Evolutionary conservation across 345 rosid species (phyloP), one percentile per base, ranked within the genome.

Genomic region (Luvunga scandens): DNA sequence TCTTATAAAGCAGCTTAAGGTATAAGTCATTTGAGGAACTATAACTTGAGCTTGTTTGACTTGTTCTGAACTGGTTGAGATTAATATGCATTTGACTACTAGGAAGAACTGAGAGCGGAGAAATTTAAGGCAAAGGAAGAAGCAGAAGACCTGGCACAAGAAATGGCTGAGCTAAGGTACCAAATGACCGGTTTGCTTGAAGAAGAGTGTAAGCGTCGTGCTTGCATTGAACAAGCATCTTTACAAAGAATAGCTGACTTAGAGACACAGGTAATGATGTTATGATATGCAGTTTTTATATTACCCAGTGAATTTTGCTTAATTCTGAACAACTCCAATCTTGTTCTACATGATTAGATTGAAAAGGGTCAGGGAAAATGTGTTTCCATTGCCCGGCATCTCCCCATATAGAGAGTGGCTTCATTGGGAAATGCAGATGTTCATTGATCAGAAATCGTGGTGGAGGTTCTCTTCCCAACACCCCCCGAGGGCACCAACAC

Each of bases 111-210:
- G 84, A 89, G 85, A 83, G 87, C 85, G 77, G 94, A 93, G 82
- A 93, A 89, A 81, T 83, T 87, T 75, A 93, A 88, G 78, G 89
- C 97, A 56, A 92, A 91, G 86, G 99, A 95, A 83, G 98, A 95
- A 84, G 88, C 98, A 1, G 98, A 95, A 79, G 98, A 95, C 79
- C 88, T 95, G 64, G 90, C 95, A 27, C 98, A 95, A 85, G 98
- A 93, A 88, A 95, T 93, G 98, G 98, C 98, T 39, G 98, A 95
- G 80, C 82, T 95, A 75, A 91, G 98, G 87, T 92, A 95, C 73
- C 88, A 92, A 81, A 91, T 93, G 89, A 91, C 93, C 65, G 57
- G 89, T 81, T 86, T 95, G 84, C 89, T 95, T n/a, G 97, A 95
- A 59, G 98, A 93, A 82, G 99, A 95, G 83, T 80, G 91, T 79